Evolutionary conservation across 176 grass and related monocot species (phyloP), one percentile per base, ranked within the genome.

Genomic region (Canna indica): DNA sequence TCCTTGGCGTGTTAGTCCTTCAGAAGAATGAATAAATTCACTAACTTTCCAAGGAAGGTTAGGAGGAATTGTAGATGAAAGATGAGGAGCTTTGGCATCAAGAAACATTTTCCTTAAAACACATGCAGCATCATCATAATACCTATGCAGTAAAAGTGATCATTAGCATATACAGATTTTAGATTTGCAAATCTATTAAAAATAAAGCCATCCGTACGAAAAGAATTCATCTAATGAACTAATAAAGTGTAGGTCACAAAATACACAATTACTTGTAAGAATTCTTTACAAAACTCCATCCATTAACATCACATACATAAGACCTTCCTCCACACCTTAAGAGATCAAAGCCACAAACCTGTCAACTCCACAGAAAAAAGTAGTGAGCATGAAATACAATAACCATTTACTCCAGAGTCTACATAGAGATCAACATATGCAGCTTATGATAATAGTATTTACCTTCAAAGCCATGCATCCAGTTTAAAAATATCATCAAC

Each of bases 221-320:
- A 70, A 20, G 7, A 70, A 47, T 25, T 70, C 15, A 30, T 30
- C 11, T 8, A 27, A 70, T 11, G 45, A 45, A 16, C 10, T 27
- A 28, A 10, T 11, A 14, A 45, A 62, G 71, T n/a, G n/a, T n/a
- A n/a, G n/a, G n/a, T n/a, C n/a, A n/a, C 44, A 63, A 74, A 76
- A 46, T 20, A 59, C 7, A 59, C 4, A 50, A 70, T 83, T 96
- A 96, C 92, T 96, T 96, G 76, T 96, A 72, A 48, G 92, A 96
- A 68, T 87, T 96, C 81, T 96, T 96, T 78, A 96, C 92, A 28
- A 96, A 96, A 88, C 88, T 96, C 88, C 92, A 96, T 44, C 92
- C 92, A 82, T 96, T 96, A n/a, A 96, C 92, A 74, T 96, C 92
- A 84, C 92, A 96, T 59, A 96, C 92, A 81, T 91, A 96, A 56